Conservation (phyloP, 2,329 filamentous ascomycete species). For the Cordyceps militaris region DNA sequence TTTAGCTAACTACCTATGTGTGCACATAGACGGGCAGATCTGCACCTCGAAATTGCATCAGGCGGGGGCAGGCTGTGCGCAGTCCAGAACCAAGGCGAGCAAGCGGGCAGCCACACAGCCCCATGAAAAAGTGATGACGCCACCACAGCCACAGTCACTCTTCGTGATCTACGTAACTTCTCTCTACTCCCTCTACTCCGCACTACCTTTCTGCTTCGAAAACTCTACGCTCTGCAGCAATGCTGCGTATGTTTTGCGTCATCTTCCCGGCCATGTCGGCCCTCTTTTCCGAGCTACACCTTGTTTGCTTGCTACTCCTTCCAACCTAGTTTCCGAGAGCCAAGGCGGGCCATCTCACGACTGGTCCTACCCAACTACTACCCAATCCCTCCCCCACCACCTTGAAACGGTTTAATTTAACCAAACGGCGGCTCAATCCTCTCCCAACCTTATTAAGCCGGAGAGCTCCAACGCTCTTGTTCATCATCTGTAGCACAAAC, state of each 20-base stretch:
- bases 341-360: neutral
- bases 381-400: neutral
- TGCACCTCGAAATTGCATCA: neutral
- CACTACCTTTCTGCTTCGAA: too few relatives aligned
- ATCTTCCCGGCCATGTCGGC: neutral
- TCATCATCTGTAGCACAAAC: neutral
- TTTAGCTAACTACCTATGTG: too few relatives aligned
- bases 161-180: neutral
- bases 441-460: neutral
- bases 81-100: conserved; percentile 4
- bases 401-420: conserved; percentile 7
- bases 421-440: neutral
- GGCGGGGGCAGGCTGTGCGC: neutral
- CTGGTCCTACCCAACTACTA: neutral
- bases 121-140: conserved; percentile 17
- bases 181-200: too few relatives aligned
- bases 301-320: neutral
- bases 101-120: neutral
- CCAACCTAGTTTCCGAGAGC: neutral
- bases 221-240: neutral
- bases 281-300: neutral
- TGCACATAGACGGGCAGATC: too few relatives aligned
- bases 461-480: neutral
- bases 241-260: conserved; percentile 12
- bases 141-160: conserved; percentile 21